These are phyloP conservation scores for Vigna reflexopilosa DNA, from an alignment of 306 rosid species.

Conservation along the genomic window DNA sequence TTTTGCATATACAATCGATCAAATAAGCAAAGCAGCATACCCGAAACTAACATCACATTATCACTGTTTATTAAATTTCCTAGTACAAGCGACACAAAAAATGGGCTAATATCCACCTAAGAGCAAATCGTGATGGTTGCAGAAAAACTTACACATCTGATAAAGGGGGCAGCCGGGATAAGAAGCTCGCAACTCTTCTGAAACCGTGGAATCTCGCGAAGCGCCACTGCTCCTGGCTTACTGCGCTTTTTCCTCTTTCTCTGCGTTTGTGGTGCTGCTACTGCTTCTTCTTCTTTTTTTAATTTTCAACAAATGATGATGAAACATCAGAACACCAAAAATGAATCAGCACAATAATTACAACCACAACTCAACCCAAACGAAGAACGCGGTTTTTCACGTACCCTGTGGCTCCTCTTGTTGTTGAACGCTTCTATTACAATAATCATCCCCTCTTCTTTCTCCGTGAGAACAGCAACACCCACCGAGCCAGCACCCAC, in stretches of 20 bases:
- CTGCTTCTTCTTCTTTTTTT: neutral
- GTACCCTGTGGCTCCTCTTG: conserved; percentile 44
- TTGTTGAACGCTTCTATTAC: neutral
- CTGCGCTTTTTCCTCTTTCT: conserved; percentile 47
- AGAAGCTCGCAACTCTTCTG: conserved; percentile 61
- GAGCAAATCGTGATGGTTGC: neutral
- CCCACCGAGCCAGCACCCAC: too few relatives aligned
- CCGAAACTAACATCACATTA: conserved; percentile 3
- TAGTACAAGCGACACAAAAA: neutral
- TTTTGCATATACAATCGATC: neutral
- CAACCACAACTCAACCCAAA: conserved; percentile 1
- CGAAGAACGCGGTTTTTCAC: neutral
- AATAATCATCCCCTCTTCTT: too few relatives aligned
- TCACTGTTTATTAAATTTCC: neutral
- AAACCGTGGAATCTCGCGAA: conserved; percentile 72
- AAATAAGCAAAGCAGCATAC: neutral
- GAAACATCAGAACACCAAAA: conserved; percentile 4
- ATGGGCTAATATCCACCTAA: neutral
- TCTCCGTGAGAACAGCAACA: too few relatives aligned
- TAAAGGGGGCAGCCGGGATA: conserved; percentile 74
- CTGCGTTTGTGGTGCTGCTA: conserved; percentile 42
- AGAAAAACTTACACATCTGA: conserved; percentile 66
- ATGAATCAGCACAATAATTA: conserved; percentile 12
- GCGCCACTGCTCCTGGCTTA: conserved; percentile 73
- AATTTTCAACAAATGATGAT: neutral